A percentile compares a stretch with the other conserved stretches of the same genome.
phyloP scores from a whole-genome alignment of 2,329 filamentous ascomycete genomes.

The Stagonosporopsis tanaceti region DNA sequence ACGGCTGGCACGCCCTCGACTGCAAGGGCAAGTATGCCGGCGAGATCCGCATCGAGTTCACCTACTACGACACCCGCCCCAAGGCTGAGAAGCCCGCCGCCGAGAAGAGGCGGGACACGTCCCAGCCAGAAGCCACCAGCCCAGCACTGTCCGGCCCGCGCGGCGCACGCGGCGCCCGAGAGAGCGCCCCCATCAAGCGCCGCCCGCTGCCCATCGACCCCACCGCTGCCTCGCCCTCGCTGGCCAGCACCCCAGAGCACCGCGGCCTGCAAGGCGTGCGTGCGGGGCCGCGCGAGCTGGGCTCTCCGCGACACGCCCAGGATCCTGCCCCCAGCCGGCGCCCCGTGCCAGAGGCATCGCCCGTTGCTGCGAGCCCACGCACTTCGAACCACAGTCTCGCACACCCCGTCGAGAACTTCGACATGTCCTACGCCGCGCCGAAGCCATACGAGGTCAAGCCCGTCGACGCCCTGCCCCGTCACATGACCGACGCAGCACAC shows the following conservation, averaged over 20 bases:
- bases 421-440: conserved; percentile 49
- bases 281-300: conserved; percentile 45
- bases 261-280: conserved; percentile 41
- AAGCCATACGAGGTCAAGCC: conserved; percentile 48
- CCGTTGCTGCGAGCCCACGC: conserved; percentile 37
- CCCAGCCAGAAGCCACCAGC: conserved; percentile 48
- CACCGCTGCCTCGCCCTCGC: conserved; percentile 58
- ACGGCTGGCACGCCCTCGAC: conserved; percentile 87
- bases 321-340: conserved; percentile 37
- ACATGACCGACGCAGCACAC: conserved; percentile 25
- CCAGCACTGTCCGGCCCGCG: conserved; percentile 52
- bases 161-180: conserved; percentile 45
- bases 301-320: conserved; percentile 43
- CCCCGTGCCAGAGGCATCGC: conserved; percentile 39
- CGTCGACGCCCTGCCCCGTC: conserved; percentile 37
- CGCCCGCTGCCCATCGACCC: conserved; percentile 85
- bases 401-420: conserved; percentile 36
- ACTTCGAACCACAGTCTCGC: conserved; percentile 30
- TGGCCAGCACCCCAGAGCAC: conserved; percentile 36
- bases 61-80: conserved; percentile 89
- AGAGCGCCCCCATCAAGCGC: conserved; percentile 75
- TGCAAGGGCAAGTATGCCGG: conserved; percentile 96
- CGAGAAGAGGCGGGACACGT: conserved; percentile 60
- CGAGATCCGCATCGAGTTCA: conserved; percentile 93
- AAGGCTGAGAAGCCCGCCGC: conserved; percentile 74